Evolutionary conservation across 2,329 filamentous ascomycete genomes (phyloP), one percentile per base, ranked within the genome.

Genomic region (Aspergillus sp.): DNA sequence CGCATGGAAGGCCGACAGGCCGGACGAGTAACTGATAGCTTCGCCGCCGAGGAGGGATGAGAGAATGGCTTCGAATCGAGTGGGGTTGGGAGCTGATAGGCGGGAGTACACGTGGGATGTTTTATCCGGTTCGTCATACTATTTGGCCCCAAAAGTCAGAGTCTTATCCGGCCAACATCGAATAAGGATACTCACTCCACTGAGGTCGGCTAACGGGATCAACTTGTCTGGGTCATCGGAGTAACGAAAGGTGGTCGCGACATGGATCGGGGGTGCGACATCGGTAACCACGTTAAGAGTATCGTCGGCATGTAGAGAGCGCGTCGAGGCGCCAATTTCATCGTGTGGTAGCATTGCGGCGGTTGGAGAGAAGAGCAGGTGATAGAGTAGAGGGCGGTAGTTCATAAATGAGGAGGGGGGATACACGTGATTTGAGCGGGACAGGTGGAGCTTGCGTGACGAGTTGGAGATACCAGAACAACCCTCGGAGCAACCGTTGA

Each of bases 171-270:
- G 20, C 15, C 15, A 12, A 40, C 6, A n/a, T 37, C 34, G 34
- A n/a, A 13, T 13, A n/a, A n/a, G 24, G 11, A 3, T 4, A 60
- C 82, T 75, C 75, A 89, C 87, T 69, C 85, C 83, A 55, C 40
- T 57, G 41, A 64, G 54, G 27, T 89, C 71, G 60, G 76, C 69
- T 13, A 75, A 72, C 2, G 82, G 80, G 7, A 78, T 65, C 46
- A 96, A 83, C 27, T 85, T 73, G 5, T 86, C 82, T 2, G 91
- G 90, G 70, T 96, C 83, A 53, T 80, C 76, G 27, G 82, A 80
- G 74, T 97, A 98, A 65, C 91, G 87, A 76, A 91, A 98, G 15
- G 91, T 98, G 12, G 93, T 97, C 61, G 91, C 92, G 62, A 96
- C 86, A 73, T 98, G 93, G 70, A 98, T 82, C 4, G 93, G 86